Conservation (phyloP, 805 yeast genomes). For the Candida coleopterorum region DNA sequence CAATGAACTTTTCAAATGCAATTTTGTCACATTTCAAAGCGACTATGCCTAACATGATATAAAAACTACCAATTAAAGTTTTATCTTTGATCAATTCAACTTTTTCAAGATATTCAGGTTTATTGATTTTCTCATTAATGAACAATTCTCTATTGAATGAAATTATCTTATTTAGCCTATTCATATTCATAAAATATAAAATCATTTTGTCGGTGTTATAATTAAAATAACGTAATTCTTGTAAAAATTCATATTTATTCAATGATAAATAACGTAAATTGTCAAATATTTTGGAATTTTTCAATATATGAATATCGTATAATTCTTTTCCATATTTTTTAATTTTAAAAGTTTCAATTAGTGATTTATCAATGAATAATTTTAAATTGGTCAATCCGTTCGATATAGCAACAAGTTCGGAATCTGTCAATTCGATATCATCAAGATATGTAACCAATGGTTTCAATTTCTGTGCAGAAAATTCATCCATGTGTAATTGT, state of each 20-base stretch:
- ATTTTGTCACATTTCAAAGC: constrained; percentile 23
- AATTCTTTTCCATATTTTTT: constrained; percentile 23
- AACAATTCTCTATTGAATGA: constrained; percentile 26
- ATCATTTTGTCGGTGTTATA: constrained; percentile 19
- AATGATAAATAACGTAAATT: constrained; percentile 25
- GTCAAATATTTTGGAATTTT: constrained; percentile 17
- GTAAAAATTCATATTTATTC: constrained; percentile 23
- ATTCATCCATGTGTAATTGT: background rate
- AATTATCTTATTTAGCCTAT: constrained; percentile 21
- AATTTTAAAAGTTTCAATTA: constrained; percentile 15
- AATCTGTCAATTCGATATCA: background rate
- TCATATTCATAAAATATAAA: constrained; percentile 27
- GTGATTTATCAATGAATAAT: background rate
- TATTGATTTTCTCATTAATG: background rate
- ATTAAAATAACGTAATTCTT: constrained; percentile 18
- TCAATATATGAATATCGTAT: constrained; percentile 17
- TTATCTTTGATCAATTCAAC: constrained; percentile 13
- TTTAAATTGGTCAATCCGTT: constrained; percentile 5
- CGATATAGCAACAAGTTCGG: constrained; percentile 3
- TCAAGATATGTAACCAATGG: constrained; percentile 5
- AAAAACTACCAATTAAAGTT: constrained; percentile 32
- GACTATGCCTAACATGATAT: constrained; percentile 34
- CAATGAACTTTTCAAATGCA: constrained; percentile 15
- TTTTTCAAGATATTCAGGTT: constrained; percentile 5
- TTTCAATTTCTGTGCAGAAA: background rate